phyloP scores from a whole-genome alignment of 768 basidiomycete species.

The Phlebiopsis gigantea region DNA sequence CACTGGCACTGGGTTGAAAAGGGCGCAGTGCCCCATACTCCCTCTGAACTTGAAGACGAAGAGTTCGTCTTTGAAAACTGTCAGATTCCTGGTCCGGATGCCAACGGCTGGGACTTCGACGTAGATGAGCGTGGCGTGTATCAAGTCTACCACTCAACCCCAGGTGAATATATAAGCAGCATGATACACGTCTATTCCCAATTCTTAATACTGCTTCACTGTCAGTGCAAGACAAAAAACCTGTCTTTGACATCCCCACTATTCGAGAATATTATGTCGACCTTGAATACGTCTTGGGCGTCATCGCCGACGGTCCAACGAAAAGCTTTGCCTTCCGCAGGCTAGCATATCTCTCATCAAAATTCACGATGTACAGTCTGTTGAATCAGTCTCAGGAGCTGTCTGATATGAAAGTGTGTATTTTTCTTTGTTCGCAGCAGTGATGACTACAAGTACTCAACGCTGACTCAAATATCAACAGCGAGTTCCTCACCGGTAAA shows the following conservation, averaged over 20 bases:
- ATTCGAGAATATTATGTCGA: conserved; percentile 96
- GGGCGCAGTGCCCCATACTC: conserved; percentile 25
- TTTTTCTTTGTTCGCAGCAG: background rate
- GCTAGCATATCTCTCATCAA: conserved; percentile 86
- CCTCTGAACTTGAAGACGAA: conserved; percentile 28
- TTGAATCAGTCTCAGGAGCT: conserved; percentile 92
- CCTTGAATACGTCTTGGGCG: conserved; percentile 83
- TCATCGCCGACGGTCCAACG: conserved; percentile 92
- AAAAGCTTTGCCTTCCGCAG: conserved; percentile 94
- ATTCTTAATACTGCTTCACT: background rate
- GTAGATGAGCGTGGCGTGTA: conserved; percentile 89
- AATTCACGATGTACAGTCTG: conserved; percentile 90
- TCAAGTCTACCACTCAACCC: conserved; percentile 62
- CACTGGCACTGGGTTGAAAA: conserved; percentile 84
- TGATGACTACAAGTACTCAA: background rate
- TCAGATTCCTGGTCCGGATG: conserved; percentile 61
- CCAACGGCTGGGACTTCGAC: conserved; percentile 46
- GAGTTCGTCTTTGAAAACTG: conserved; percentile 71
- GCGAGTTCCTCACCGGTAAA: conserved; percentile 80
- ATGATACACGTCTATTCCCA: conserved; percentile 1
- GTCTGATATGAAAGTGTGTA: conserved; percentile 91
- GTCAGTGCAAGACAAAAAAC: conserved; percentile 34
- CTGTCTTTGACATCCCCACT: conserved; percentile 73
- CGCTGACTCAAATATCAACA: conserved; percentile 22
- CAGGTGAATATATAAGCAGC: conserved; percentile 26